Evolutionary conservation across 306 rosid species (phyloP).

Genomic region (Pueraria montana): DNA sequence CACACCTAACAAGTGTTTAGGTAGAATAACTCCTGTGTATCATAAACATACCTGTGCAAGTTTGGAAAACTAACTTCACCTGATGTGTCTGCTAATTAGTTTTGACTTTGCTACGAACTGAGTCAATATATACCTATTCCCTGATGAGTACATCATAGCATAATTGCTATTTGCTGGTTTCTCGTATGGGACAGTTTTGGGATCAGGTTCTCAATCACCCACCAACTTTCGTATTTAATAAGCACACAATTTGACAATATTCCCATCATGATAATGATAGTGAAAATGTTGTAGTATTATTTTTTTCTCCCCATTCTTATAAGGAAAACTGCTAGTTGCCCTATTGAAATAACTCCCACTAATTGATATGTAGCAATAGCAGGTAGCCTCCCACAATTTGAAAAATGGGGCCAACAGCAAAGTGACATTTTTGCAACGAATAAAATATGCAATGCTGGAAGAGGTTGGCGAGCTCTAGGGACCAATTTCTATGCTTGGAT

Average conservation of each 20-base stretch:
- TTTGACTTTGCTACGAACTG: conserved; percentile 4
- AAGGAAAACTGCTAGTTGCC: conserved; percentile 21
- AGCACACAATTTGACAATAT: conserved; percentile 46
- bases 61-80: conserved; percentile 21
- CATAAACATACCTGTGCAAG: background rate
- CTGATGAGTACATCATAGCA: conserved; percentile 27
- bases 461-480: conserved; percentile 42
- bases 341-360: conserved; percentile 39
- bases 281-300: conserved; percentile 29
- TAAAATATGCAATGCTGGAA: conserved; percentile 44
- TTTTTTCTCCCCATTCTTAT: conserved; percentile 33
- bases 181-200: conserved; percentile 34
- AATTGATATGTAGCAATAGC: conserved; percentile 23
- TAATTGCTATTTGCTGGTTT: conserved; percentile 18
- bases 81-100: background rate
- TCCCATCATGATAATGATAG: conserved; percentile 57
- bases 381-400: conserved; percentile 51
- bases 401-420: conserved; percentile 40
- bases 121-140: conserved; percentile 16
- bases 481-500: conserved; percentile 21
- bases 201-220: conserved; percentile 45
- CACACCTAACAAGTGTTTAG: background rate
- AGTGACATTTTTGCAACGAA: conserved; percentile 46
- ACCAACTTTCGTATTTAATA: conserved; percentile 47
- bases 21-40: conserved; percentile 3